Evolutionary conservation across 257 asterid genomes (phyloP).

Genomic region (Solanum sejunctum): DNA sequence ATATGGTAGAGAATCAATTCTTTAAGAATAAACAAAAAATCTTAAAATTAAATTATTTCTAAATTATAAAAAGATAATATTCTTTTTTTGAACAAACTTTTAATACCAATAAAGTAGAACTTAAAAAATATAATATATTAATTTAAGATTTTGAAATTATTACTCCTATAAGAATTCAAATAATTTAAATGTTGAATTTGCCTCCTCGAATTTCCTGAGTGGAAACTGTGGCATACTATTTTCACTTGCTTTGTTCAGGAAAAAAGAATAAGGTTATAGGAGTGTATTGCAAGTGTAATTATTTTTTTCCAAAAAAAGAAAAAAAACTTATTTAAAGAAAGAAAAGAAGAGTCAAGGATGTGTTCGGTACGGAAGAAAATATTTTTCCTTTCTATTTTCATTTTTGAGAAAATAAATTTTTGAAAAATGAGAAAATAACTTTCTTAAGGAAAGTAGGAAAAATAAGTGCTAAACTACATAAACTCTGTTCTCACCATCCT

Average conservation of each 20-base stretch:
- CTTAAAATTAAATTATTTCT: too few species aligned
- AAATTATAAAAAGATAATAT: too few species aligned
- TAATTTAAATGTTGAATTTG: too few species aligned
- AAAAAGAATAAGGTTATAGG: not conserved
- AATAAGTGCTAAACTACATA: not conserved
- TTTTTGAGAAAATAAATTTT: not conserved
- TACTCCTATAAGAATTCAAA: too few species aligned
- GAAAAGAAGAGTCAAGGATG: not conserved
- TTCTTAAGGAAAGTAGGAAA: not conserved
- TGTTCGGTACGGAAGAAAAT: not conserved
- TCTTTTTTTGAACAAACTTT: too few species aligned
- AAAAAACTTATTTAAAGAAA: too few species aligned
- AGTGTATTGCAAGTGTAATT: not conserved
- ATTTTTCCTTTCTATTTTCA: not conserved
- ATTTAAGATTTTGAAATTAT: too few species aligned
- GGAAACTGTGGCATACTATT: not conserved
- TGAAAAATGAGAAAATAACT: not conserved
- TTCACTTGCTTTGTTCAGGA: not conserved
- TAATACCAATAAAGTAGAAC: too few species aligned
- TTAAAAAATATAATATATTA: too few species aligned
- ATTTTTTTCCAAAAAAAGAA: too few species aligned
- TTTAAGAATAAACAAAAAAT: too few species aligned
- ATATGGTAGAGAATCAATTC: too few species aligned
- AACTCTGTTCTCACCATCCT: not conserved
- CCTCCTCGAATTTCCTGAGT: not conserved